phyloP scores from a whole-genome alignment of 2,329 filamentous ascomycete genomes.

The Ophiostoma novo-ulmi region DNA sequence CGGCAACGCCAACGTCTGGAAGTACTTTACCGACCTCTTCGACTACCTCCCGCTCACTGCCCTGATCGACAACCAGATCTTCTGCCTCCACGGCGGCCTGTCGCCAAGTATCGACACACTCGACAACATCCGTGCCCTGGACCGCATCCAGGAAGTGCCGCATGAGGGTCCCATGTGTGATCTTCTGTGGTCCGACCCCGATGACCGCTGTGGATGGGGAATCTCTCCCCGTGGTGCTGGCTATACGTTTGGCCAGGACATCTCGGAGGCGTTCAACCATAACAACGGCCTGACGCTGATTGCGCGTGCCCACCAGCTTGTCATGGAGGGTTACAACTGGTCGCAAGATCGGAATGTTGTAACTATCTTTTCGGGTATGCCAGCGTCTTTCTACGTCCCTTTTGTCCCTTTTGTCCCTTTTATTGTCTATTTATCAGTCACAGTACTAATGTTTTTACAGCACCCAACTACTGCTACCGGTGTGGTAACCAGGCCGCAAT shows the following conservation, averaged over 20 bases:
- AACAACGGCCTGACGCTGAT: conserved; percentile 97
- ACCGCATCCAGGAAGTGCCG: conserved; percentile 96
- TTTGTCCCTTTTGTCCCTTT: neutral
- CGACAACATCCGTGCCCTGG: conserved; percentile 90
- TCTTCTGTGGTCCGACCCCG: conserved; percentile 94
- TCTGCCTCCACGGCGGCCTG: conserved; percentile 94
- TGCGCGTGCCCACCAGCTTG: conserved; percentile 92
- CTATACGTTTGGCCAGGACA: conserved; percentile 94
- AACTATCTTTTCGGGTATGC: conserved; percentile 90
- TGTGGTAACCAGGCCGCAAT: conserved; percentile 99
- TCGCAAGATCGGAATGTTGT: conserved; percentile 97
- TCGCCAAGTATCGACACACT: conserved; percentile 94
- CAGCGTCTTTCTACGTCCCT: conserved; percentile 10
- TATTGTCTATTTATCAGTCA: neutral
- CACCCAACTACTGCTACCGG: conserved; percentile 94
- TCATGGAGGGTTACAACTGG: conserved; percentile 99
- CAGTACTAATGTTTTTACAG: conserved; percentile 36
- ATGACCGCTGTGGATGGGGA: conserved; percentile 93
- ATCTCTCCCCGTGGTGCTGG: conserved; percentile 92
- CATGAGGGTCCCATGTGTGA: conserved; percentile 99
- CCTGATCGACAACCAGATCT: conserved; percentile 98
- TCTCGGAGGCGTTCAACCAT: conserved; percentile 97
- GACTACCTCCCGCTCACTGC: conserved; percentile 96
- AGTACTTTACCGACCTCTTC: conserved; percentile 97
- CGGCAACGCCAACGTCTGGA: conserved; percentile 98